Evolutionary conservation across 2,329 filamentous ascomycete species (phyloP).

Genomic region (Cercospora zeina): DNA sequence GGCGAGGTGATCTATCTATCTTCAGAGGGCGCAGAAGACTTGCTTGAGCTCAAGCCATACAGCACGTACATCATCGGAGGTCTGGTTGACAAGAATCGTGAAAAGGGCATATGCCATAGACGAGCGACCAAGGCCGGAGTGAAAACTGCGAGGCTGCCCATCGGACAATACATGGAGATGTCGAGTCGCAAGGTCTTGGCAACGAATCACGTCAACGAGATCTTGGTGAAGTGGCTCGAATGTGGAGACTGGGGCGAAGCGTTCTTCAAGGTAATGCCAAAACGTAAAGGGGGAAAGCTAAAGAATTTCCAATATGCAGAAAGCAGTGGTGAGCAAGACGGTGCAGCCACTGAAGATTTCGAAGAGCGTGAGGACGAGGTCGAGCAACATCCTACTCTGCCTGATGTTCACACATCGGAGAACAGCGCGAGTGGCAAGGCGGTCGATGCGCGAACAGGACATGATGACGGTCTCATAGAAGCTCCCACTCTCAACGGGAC

Average conservation of each 20-base stretch:
- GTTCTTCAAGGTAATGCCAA: conserved; percentile 84
- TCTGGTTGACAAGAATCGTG: conserved; percentile 90
- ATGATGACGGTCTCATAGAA: not conserved
- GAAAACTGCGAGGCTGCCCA: conserved; percentile 86
- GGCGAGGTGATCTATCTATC: conserved; percentile 80
- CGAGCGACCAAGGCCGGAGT: conserved; percentile 73
- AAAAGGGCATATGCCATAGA: conserved; percentile 92
- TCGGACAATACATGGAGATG: conserved; percentile 95
- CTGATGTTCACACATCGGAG: not conserved
- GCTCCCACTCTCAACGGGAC: not conserved
- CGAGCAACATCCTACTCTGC: not conserved
- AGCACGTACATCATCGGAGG: conserved; percentile 92
- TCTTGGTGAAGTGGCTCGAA: conserved; percentile 92
- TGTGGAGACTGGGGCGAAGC: conserved; percentile 87
- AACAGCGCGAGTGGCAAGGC: not conserved
- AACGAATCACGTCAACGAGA: conserved; percentile 95
- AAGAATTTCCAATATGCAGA: conserved; percentile 39
- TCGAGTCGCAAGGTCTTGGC: conserved; percentile 79
- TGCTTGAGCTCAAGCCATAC: conserved; percentile 80
- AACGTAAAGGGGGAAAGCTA: conserved; percentile 78
- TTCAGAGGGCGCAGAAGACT: conserved; percentile 83
- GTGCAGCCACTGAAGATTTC: conserved; percentile 11
- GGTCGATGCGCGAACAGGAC: not conserved
- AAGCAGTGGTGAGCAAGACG: conserved; percentile 23
- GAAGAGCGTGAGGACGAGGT: conserved; percentile 14